A percentile compares a stretch with the other conserved stretches of the same genome.
These are phyloP conservation scores for Coriolopsis trogii DNA, from an alignment of 1,284 basidiomycete genomes.

Conservation along the genomic window DNA sequence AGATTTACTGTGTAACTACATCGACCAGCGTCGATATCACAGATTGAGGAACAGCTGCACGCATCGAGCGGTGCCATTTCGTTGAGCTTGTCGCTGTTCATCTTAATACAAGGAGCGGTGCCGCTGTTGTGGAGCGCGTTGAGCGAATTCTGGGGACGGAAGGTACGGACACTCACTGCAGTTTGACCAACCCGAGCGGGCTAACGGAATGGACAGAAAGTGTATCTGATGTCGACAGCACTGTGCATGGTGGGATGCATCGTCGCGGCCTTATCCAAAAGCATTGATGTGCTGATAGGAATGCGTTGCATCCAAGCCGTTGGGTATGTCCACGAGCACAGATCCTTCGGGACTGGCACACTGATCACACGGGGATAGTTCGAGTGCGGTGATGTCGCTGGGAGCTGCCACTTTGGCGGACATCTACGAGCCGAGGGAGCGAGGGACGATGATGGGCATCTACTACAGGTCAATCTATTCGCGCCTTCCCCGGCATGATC, in stretches of 20 bases:
- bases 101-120: slow-evolving; percentile 73
- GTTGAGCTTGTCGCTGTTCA: slow-evolving; percentile 76
- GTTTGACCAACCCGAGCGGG: slow-evolving; percentile 2
- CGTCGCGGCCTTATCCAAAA: slow-evolving; percentile 67
- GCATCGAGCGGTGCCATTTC: slow-evolving; percentile 74
- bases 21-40: slow-evolving; percentile 56
- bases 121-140: slow-evolving; percentile 75
- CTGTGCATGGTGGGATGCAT: slow-evolving; percentile 69
- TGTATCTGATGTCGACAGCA: slow-evolving; percentile 66
- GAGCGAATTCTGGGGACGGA: slow-evolving; percentile 81
- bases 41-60: slow-evolving; percentile 66
- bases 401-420: slow-evolving; percentile 85
- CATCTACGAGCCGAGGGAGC: slow-evolving; percentile 78
- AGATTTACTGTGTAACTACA: slow-evolving; percentile 1
- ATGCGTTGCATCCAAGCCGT: slow-evolving; percentile 73
- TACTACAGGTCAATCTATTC: slow-evolving; percentile 50
- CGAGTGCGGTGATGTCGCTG: slow-evolving; percentile 76
- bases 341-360: not conserved
- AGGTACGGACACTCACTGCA: slow-evolving; percentile 45
- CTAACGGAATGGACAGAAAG: slow-evolving; percentile 42
- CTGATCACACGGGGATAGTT: slow-evolving; percentile 43
- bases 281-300: slow-evolving; percentile 69
- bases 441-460: slow-evolving; percentile 80
- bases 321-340: slow-evolving; percentile 51
- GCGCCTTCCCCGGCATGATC: not conserved